Percentiles rank a stretch among this genome's conserved stretches.
Evolutionary conservation across 2,329 filamentous ascomycete species (phyloP).

Genomic region (Chaetomiaceae sp.): DNA sequence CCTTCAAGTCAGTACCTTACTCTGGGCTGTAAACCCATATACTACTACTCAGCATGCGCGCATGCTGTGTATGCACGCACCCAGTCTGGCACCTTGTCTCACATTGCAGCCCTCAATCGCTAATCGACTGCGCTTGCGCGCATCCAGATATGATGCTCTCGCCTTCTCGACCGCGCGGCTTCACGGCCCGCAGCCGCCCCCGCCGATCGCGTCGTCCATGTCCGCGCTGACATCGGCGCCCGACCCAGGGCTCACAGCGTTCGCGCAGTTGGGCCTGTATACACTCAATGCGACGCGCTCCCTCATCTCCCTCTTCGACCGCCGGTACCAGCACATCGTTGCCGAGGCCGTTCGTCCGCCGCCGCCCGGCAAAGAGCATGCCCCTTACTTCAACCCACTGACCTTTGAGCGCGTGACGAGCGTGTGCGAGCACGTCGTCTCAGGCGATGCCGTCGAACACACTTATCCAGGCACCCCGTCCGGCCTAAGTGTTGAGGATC

Average conservation of each 20-base stretch:
- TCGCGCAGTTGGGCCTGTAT: slow-evolving; percentile 43
- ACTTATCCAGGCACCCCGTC: slow-evolving; percentile 5
- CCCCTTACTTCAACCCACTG: too few species aligned
- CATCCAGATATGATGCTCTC: slow-evolving; percentile 20
- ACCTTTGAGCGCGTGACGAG: slow-evolving; percentile 23
- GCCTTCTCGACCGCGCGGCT: slow-evolving; percentile 16
- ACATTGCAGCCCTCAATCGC: neutral
- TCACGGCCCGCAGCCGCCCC: slow-evolving; percentile 3
- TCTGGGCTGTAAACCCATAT: neutral
- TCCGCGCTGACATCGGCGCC: slow-evolving; percentile 18
- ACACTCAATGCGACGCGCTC: slow-evolving; percentile 37
- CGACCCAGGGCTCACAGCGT: slow-evolving; percentile 40
- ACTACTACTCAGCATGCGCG: neutral
- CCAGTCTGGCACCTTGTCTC: neutral
- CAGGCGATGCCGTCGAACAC: slow-evolving; percentile 1
- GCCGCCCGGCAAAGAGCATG: slow-evolving; percentile 32
- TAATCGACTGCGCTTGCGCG: neutral
- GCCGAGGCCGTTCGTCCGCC: slow-evolving; percentile 43
- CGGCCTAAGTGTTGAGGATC: slow-evolving; percentile 3
- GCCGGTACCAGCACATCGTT: slow-evolving; percentile 41
- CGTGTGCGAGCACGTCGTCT: slow-evolving; percentile 29
- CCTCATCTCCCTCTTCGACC: slow-evolving; percentile 47
- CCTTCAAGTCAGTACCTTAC: neutral
- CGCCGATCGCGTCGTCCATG: slow-evolving; percentile 12
- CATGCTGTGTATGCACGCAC: neutral